Base-by-base conservation (phyloP, 2,329 filamentous ascomycete genomes). In the Neofusicoccum kwambonambiense region DNA sequence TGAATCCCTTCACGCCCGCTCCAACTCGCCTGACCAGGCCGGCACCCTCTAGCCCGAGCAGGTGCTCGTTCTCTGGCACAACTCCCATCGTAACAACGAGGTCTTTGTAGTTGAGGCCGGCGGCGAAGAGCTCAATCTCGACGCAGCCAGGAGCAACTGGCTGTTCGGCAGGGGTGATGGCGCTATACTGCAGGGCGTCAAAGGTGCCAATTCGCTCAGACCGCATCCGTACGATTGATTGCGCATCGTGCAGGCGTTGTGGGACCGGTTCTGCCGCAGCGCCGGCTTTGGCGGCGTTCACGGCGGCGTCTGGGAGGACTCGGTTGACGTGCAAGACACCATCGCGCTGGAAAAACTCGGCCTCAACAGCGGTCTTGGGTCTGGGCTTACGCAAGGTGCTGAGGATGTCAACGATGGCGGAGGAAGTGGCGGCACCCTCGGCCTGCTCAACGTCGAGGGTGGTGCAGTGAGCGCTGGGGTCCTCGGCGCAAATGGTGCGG, bases 61-160 rank as follows among this genome's bases (percentile, higher is more conserved):
- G 31, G 27, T 65, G 58, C 39, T 66, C 61, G 34, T 66, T 51
- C 27, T 45, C 65, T 13, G 65, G 61, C 3, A 65, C 62, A n/a
- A 65, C 44, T n/a, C 62, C 68, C 66, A 70, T 67, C 1, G 66
- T 60, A 7, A 65, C 65, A 41, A 62, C 54, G 12, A 68, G 31
- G 27, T 69, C 68, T 35, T 69, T 68, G 39, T 64, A 68, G 52
- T 72, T 71, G 13, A 73, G 6, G 0, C 70, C 70, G 6, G 50
- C 64, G 5, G 65, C 62, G 22, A 62, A 47, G 0, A 69, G 47
- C 27, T 73, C 68, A 4, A 73, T 45, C 41, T 71, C 67, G 3
- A 73, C 66, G 11, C 66, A n/a, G 17, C 42, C 54, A 11, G 65
- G 44, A 3, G 39, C 37, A 11, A 69, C n/a, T 4, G 64, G 67